These are phyloP conservation scores for Luffa aegyptiaca DNA, from an alignment of 306 rosid genomes.

Conservation along the genomic window DNA sequence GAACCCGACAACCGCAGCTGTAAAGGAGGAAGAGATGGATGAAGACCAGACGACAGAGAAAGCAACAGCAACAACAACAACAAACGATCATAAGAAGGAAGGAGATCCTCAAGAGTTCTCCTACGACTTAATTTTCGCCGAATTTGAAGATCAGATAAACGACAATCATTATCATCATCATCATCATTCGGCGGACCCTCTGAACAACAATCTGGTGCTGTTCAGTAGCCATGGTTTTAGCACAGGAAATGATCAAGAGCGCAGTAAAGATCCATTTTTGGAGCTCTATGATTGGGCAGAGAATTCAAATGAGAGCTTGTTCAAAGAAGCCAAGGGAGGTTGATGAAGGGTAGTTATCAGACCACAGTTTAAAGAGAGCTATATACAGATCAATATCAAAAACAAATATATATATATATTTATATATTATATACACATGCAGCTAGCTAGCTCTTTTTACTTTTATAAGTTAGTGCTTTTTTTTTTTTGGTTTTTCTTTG, in stretches of 20 bases:
- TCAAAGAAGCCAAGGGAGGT: neutral
- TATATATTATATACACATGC: neutral
- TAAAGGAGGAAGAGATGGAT: neutral
- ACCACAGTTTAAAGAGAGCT: neutral
- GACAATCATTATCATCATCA: slow-evolving; percentile 14
- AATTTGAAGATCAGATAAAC: slow-evolving; percentile 47
- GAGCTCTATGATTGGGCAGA: slow-evolving; percentile 9
- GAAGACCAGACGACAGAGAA: neutral
- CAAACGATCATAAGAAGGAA: slow-evolving; percentile 40
- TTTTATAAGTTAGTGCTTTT: neutral
- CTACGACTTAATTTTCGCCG: slow-evolving; percentile 55
- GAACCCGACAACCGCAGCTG: neutral
- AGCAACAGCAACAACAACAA: neutral
- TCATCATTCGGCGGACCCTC: neutral
- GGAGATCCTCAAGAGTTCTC: slow-evolving; percentile 37
- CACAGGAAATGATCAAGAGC: slow-evolving; percentile 24
- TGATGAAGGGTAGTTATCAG: neutral
- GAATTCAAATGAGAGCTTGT: neutral
- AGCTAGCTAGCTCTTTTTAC: neutral
- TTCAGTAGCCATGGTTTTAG: slow-evolving; percentile 39
- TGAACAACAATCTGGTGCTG: slow-evolving; percentile 15
- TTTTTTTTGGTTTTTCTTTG: neutral
- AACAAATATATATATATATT: neutral
- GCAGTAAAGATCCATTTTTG: slow-evolving; percentile 42
- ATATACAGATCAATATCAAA: neutral